Conservation (phyloP, 2,329 filamentous ascomycete genomes). For the Monilinia fructicola region DNA sequence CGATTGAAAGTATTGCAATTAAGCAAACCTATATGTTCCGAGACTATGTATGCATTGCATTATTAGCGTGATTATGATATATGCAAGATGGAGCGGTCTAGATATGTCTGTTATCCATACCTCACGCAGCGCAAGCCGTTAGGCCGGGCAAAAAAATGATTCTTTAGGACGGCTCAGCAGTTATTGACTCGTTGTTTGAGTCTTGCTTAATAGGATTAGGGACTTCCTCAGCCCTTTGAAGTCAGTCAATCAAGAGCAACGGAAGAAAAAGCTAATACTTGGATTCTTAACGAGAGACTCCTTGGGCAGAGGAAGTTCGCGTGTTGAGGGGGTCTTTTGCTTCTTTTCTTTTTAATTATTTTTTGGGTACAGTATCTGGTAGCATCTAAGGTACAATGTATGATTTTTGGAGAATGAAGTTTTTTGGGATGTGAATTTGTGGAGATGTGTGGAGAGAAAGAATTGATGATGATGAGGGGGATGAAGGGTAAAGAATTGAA, state of each 20-base stretch:
- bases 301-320: slow-evolving; percentile 13
- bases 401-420: background rate
- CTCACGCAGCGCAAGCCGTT: slow-evolving; percentile 84
- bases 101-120: slow-evolving; percentile 46
- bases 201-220: slow-evolving; percentile 27
- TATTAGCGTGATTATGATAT: slow-evolving; percentile 9
- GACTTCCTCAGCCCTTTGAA: slow-evolving; percentile 37
- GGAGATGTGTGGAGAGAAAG: slow-evolving; percentile 22
- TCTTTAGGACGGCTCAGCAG: slow-evolving; percentile 50
- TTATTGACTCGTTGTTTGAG: slow-evolving; percentile 44
- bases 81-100: slow-evolving; percentile 18
- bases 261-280: slow-evolving; percentile 10
- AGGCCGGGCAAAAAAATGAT: slow-evolving; percentile 63
- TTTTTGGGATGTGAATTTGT: slow-evolving; percentile 5
- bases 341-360: background rate
- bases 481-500: slow-evolving; percentile 7
- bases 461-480: background rate
- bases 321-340: background rate
- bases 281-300: slow-evolving; percentile 19
- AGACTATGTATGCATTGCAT: slow-evolving; percentile 44
- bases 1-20: slow-evolving; percentile 51
- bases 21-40: slow-evolving; percentile 52
- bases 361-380: no score
- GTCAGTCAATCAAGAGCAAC: slow-evolving; percentile 18
- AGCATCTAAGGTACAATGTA: background rate